Conservation (phyloP, 1,284 basidiomycete genomes). For the Ustilago trichophora region DNA sequence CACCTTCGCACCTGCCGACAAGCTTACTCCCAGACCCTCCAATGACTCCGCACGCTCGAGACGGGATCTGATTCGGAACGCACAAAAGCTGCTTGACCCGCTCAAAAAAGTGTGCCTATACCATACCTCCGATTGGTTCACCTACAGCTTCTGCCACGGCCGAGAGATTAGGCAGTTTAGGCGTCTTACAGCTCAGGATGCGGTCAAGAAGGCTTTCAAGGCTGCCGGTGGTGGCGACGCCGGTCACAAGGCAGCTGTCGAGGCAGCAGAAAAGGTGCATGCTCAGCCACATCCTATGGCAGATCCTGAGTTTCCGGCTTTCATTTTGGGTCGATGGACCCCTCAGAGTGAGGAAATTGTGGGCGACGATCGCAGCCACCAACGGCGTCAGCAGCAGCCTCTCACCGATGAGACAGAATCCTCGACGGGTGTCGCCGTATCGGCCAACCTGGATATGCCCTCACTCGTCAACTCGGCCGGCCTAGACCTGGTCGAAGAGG, state of each 20-base stretch:
- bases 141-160: conserved; percentile 60
- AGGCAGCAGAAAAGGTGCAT: conserved; percentile 30
- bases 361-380: conserved; percentile 25
- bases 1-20: conserved; percentile 1
- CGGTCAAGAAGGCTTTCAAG: conserved; percentile 23
- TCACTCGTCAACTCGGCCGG: conserved; percentile 24
- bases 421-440: conserved; percentile 4
- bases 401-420: not conserved
- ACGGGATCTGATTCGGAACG: conserved; percentile 24
- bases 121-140: conserved; percentile 60
- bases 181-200: conserved; percentile 25
- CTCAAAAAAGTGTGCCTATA: conserved; percentile 55
- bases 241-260: conserved; percentile 29
- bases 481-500: conserved; percentile 56
- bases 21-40: not conserved
- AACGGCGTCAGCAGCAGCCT: conserved; percentile 14
- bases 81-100: conserved; percentile 46
- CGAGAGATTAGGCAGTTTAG: conserved; percentile 52
- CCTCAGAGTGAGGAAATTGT: conserved; percentile 36
- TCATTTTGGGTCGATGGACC: conserved; percentile 42
- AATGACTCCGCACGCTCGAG: conserved; percentile 4
- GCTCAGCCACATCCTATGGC: conserved; percentile 18
- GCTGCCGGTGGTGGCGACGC: conserved; percentile 28
- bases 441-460: conserved; percentile 7
- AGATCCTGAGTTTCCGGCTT: conserved; percentile 41